A percentile compares a stretch with the other conserved stretches of the same genome.
These are phyloP conservation scores for Vaccinium corymbosum DNA, from an alignment of 148 eudicot genomes.

Conservation along the genomic window DNA sequence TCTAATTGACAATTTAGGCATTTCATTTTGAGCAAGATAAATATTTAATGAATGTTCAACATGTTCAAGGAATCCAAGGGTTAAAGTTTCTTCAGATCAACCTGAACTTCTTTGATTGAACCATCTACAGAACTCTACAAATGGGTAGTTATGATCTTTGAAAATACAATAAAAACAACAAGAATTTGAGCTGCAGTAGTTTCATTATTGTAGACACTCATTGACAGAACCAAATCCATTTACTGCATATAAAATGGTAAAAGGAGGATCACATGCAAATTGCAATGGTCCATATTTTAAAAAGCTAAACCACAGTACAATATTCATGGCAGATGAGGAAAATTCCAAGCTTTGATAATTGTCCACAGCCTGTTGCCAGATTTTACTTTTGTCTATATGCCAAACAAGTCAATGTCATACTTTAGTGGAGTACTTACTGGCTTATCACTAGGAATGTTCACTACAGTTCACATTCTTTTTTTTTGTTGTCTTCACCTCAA, in stretches of 20 bases:
- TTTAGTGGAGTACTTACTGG: background rate
- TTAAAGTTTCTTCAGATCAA: background rate
- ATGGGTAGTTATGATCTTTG: background rate
- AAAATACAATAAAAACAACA: background rate
- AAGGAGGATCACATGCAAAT: background rate
- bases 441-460: background rate
- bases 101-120: background rate
- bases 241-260: background rate
- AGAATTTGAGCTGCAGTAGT: background rate
- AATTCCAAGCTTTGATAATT: slow-evolving; percentile 5
- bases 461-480: background rate
- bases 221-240: background rate
- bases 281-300: background rate
- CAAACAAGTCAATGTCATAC: background rate
- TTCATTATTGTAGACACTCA: background rate
- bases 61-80: background rate
- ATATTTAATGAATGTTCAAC: background rate
- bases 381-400: background rate
- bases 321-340: background rate
- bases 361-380: slow-evolving; percentile 16
- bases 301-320: background rate
- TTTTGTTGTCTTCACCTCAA: background rate
- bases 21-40: background rate
- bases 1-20: background rate
- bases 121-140: background rate